Base-by-base conservation (phyloP, 495 filamentous ascomycete genomes). In the Penicillium soppii region DNA sequence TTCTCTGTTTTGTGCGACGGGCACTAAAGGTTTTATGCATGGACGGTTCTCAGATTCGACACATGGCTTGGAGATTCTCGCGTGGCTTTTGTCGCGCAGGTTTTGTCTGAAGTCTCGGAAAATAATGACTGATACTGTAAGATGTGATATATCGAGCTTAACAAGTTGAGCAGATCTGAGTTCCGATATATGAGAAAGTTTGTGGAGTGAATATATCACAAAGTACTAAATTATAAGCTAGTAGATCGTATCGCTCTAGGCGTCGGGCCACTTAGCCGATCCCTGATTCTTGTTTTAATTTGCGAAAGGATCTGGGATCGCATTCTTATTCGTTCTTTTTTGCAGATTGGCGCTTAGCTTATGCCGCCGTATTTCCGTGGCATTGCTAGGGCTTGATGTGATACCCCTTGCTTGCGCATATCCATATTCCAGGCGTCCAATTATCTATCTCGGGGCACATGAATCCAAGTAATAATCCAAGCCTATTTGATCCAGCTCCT, bases 41-140 rank as follows among this genome's bases (percentile, higher is more conserved):
- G 29, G 27, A 13, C 23, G n/a, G 16, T 19, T 27, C 17, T 25
- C n/a, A 37, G 37, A 57, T 56, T 25, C 36, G 25, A 54, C 50
- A 57, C 53, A 60, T 60, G 53, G 45, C 30, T 16, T 5, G n/a
- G n/a, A 5, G 23, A 29, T 40, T 50, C 49, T 57, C 60, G 57
- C 60, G 57, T 63, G 60, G 60, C 57, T 55, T 61, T 21, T 55
- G 46, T 51, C 38, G 43, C 27, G 22, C 44, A 47, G 19, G 49
- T 25, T 43, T 29, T 22, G 8, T n/a, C n/a, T n/a, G 7, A 22
- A 43, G 13, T 35, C 4, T 23, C 20, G 23, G 17, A 16, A 25
- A 10, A 17, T 27, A 39, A 27, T 22, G 26, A n/a, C n/a, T 38
- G 30, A 25, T 8, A 40, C 8, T 19, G 19, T 17, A 37, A 45